phyloP scores from a whole-genome alignment of 805 yeast species.

The Barnettozyma sp. region DNA sequence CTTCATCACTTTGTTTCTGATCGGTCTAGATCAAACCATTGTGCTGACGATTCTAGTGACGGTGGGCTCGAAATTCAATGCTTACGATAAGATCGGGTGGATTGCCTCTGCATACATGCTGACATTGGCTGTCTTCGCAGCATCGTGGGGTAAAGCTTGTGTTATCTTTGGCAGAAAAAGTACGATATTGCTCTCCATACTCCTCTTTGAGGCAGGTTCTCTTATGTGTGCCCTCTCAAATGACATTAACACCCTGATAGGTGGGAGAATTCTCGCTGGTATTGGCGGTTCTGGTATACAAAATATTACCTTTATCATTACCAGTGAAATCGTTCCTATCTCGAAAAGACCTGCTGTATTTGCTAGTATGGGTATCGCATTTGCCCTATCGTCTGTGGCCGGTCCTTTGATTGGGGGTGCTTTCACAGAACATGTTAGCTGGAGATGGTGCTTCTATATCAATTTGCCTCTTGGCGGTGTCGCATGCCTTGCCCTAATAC shows the following conservation, averaged over 20 bases:
- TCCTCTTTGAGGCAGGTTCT: constrained; percentile 55
- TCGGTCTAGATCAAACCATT: constrained; percentile 52
- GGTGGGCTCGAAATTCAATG: constrained; percentile 42
- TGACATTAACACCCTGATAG: constrained; percentile 55
- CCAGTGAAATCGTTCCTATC: constrained; percentile 42
- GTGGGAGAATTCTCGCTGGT: constrained; percentile 67
- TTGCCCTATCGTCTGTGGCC: constrained; percentile 43
- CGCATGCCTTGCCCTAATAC: constrained; percentile 32
- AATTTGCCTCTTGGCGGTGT: constrained; percentile 53
- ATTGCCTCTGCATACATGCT: constrained; percentile 45
- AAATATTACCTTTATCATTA: constrained; percentile 47
- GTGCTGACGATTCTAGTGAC: constrained; percentile 41
- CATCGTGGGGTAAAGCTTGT: constrained; percentile 49
- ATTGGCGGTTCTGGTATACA: constrained; percentile 67
- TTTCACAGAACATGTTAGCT: constrained; percentile 47
- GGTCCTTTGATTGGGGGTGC: constrained; percentile 71
- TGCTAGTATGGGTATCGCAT: constrained; percentile 26
- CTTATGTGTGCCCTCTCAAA: constrained; percentile 48
- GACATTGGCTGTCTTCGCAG: constrained; percentile 44
- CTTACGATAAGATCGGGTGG: constrained; percentile 51
- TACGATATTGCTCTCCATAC: constrained; percentile 9
- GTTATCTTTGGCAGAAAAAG: constrained; percentile 44
- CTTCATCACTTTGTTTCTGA: constrained; percentile 23
- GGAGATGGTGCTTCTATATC: constrained; percentile 71
- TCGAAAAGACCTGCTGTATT: constrained; percentile 18